phyloP scores from a whole-genome alignment of 441 rosid genomes.

The Kokia cookei region DNA sequence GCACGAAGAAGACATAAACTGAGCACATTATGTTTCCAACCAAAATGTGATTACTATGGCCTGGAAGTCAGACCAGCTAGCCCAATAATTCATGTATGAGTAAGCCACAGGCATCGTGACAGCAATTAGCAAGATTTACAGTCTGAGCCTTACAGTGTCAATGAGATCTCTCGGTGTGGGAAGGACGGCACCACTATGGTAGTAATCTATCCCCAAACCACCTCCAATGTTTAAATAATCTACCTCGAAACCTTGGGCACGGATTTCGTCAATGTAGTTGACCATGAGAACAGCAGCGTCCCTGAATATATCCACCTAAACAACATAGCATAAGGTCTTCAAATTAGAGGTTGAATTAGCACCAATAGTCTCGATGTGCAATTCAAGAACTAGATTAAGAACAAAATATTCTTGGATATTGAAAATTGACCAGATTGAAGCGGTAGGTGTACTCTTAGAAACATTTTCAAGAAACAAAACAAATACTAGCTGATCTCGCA shows the following conservation, averaged over 20 bases:
- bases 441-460: background rate
- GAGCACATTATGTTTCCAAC: background rate
- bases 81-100: background rate
- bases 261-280: conserved; percentile 78
- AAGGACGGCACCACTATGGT: conserved; percentile 78
- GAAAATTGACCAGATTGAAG: background rate
- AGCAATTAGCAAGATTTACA: background rate
- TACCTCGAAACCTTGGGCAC: conserved; percentile 89
- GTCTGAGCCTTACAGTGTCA: conserved; percentile 57
- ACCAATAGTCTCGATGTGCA: background rate
- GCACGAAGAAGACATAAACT: background rate
- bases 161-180: conserved; percentile 95
- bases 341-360: background rate
- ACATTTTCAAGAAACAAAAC: background rate
- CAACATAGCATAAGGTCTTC: conserved; percentile 6
- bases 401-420: background rate
- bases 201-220: conserved; percentile 96
- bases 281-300: conserved; percentile 97
- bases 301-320: conserved; percentile 92
- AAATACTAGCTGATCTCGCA: background rate
- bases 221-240: conserved; percentile 94
- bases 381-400: background rate
- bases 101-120: background rate
- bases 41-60: background rate
- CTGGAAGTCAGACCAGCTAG: background rate